Conservation (phyloP, 768 basidiomycete genomes). For the Auricularia cornea region DNA sequence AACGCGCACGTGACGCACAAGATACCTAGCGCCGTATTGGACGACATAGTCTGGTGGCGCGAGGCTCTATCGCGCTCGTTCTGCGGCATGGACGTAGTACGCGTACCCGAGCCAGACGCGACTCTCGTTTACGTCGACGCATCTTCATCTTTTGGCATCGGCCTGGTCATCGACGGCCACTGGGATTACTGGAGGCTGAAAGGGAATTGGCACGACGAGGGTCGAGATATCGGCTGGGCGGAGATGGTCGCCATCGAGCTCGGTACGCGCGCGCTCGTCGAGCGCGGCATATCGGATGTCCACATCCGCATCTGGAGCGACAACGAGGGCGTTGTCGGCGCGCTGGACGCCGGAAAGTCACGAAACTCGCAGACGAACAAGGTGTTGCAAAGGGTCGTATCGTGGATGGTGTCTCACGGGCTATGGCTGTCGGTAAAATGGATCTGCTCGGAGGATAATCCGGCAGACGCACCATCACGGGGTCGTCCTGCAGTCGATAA, state of each 20-base stretch:
- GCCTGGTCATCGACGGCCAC: neutral
- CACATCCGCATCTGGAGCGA: neutral
- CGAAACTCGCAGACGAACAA: neutral
- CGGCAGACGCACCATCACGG: neutral
- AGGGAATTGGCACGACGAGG: neutral
- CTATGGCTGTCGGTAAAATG: neutral
- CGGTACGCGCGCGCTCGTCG: neutral
- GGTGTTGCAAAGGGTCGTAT: neutral
- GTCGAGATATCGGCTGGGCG: neutral
- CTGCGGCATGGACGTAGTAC: too few relatives aligned
- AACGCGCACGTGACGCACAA: too few relatives aligned
- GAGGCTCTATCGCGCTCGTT: too few relatives aligned
- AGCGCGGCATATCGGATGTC: neutral
- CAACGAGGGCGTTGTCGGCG: neutral
- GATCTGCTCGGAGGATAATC: neutral
- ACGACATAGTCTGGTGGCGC: too few relatives aligned
- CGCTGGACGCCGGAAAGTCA: neutral
- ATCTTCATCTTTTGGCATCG: neutral
- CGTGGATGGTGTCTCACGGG: neutral
- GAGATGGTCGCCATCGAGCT: neutral
- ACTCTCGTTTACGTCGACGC: neutral
- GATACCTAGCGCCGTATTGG: too few relatives aligned
- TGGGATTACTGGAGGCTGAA: neutral
- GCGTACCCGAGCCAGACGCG: neutral
- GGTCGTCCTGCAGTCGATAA: neutral